Percentiles rank a stretch among this genome's conserved stretches.
phyloP scores from a whole-genome alignment of 345 rosid genomes.

The Moricandia arvensis region DNA sequence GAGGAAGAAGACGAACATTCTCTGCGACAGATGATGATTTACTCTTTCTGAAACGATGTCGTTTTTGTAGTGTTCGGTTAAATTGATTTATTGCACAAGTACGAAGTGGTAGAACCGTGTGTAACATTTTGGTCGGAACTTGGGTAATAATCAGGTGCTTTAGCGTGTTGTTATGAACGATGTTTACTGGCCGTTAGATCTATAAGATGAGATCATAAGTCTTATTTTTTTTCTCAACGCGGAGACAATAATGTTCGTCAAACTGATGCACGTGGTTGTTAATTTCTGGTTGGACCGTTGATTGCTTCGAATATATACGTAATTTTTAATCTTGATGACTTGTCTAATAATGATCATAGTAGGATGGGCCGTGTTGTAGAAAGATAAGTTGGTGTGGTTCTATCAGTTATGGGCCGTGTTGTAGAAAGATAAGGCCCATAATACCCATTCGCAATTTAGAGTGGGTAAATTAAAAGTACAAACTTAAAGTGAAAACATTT shows the following conservation, averaged over 20 bases:
- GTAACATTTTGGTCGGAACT: neutral
- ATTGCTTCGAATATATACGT: neutral
- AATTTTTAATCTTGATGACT: neutral
- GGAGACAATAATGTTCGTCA: conserved; percentile 4
- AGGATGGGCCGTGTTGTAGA: no score
- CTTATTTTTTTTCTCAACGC: neutral
- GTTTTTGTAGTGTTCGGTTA: neutral
- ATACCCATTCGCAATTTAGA: neutral
- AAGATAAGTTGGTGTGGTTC: neutral
- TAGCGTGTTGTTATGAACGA: neutral
- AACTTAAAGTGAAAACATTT: no score
- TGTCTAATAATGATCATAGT: no score
- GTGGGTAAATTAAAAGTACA: no score
- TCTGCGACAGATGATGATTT: conserved; percentile 16
- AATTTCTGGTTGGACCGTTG: conserved; percentile 25
- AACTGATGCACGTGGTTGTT: conserved; percentile 34
- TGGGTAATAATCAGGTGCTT: conserved; percentile 4
- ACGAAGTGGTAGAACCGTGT: neutral
- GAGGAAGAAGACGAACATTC: conserved; percentile 31
- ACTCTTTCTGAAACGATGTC: neutral
- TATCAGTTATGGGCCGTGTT: neutral
- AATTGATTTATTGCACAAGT: neutral
- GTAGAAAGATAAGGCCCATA: neutral
- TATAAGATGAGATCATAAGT: neutral
- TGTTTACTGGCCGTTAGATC: conserved; percentile 24